Evolutionary conservation across 352 stramenopile species (phyloP).

Genomic region (Pythium coloratum): DNA sequence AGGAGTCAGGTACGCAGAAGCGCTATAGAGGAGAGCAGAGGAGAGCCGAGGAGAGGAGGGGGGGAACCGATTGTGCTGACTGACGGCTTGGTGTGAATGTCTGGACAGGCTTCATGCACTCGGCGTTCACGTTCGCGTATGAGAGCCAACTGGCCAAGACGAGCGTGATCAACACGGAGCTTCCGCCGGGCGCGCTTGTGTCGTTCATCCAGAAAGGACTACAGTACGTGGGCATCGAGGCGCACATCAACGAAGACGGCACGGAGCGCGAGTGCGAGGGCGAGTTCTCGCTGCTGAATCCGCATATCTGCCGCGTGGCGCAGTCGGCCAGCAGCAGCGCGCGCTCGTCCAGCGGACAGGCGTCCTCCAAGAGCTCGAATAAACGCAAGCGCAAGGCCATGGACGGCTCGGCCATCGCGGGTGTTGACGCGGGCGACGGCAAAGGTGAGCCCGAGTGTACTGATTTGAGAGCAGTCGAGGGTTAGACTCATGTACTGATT

Average conservation of each 20-base stretch:
- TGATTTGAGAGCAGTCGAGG: background rate
- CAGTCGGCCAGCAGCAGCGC: conserved; percentile 74
- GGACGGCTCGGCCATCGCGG: conserved; percentile 23
- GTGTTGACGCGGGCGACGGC: conserved; percentile 37
- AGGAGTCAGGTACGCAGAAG: conserved; percentile 87
- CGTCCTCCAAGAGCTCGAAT: conserved; percentile 54
- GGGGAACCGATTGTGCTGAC: background rate
- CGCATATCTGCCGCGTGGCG: conserved; percentile 87
- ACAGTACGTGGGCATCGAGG: conserved; percentile 92
- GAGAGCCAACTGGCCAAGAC: conserved; percentile 96
- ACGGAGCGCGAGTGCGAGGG: conserved; percentile 84
- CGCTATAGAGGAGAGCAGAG: conserved; percentile 5
- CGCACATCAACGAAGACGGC: conserved; percentile 90
- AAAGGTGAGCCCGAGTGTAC: conserved; percentile 36
- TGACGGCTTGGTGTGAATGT: background rate
- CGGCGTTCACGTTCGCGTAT: conserved; percentile 98
- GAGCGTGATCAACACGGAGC: conserved; percentile 89
- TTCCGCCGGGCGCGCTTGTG: conserved; percentile 96
- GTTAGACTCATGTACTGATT: conserved; percentile 1
- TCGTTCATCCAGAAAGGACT: conserved; percentile 99
- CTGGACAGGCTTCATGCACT: conserved; percentile 92
- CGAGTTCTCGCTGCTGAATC: conserved; percentile 92
- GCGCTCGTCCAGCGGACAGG: conserved; percentile 29
- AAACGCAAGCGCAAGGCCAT: conserved; percentile 81
- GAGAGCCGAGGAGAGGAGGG: background rate